phyloP scores from a whole-genome alignment of 2,329 filamentous ascomycete genomes.

The Capronia coronata region DNA sequence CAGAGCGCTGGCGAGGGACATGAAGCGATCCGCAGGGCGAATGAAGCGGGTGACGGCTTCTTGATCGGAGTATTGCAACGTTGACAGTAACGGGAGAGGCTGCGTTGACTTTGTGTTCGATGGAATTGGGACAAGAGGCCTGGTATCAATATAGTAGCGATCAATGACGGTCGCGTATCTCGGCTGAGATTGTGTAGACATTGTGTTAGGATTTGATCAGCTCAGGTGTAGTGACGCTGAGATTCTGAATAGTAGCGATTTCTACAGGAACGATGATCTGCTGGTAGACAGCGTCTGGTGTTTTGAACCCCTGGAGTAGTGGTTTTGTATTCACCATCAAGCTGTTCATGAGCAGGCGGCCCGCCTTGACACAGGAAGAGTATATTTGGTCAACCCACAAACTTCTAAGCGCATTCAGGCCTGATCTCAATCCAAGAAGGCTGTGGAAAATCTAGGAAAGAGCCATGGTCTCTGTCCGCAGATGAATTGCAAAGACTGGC shows the following conservation, averaged over 20 bases:
- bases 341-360: neutral
- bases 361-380: neutral
- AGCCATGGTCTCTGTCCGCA: too few relatives aligned
- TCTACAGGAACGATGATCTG: too few relatives aligned
- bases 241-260: too few relatives aligned
- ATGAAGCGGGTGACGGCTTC: slow-evolving; percentile 45
- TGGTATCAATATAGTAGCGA: slow-evolving; percentile 43
- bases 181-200: slow-evolving; percentile 2
- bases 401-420: too few relatives aligned
- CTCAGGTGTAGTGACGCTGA: neutral
- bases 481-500: too few relatives aligned
- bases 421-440: too few relatives aligned
- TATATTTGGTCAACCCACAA: neutral
- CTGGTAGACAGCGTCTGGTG: too few relatives aligned
- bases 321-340: neutral
- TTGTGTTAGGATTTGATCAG: slow-evolving; percentile 1
- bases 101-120: slow-evolving; percentile 14
- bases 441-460: too few relatives aligned
- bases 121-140: slow-evolving; percentile 32
- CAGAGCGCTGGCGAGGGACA: slow-evolving; percentile 55
- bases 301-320: too few relatives aligned
- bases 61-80: slow-evolving; percentile 45
- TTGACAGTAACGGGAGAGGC: slow-evolving; percentile 37
- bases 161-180: slow-evolving; percentile 27
- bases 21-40: slow-evolving; percentile 51